A percentile compares a stretch with the other conserved stretches of the same genome.
Conservation (phyloP, 495 filamentous ascomycete genomes). For the Aspergillus leporis region DNA sequence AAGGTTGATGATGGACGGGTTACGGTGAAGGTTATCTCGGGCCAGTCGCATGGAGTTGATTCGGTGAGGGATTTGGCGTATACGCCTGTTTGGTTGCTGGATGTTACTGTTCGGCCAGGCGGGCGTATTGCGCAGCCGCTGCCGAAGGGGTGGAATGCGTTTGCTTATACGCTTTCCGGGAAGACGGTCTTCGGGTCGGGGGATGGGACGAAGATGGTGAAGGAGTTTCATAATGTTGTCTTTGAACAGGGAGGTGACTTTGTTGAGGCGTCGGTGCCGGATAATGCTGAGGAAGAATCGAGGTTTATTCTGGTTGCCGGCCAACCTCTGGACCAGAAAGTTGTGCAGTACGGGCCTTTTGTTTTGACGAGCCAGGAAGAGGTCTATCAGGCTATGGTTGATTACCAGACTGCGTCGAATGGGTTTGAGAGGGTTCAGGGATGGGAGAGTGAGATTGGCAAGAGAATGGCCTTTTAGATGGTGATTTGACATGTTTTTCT, state of each 20-base stretch:
- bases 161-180: slow-evolving; percentile 80
- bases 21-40: slow-evolving; percentile 83
- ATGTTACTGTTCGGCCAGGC: slow-evolving; percentile 80
- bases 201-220: slow-evolving; percentile 56
- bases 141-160: slow-evolving; percentile 85
- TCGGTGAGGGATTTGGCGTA: slow-evolving; percentile 87
- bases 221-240: slow-evolving; percentile 83
- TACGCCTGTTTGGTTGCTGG: slow-evolving; percentile 91
- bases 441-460: slow-evolving; percentile 95
- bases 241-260: slow-evolving; percentile 80
- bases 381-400: slow-evolving; percentile 86
- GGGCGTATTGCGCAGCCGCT: slow-evolving; percentile 71
- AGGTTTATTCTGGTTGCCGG: slow-evolving; percentile 83
- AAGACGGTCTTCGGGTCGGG: slow-evolving; percentile 64
- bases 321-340: slow-evolving; percentile 82
- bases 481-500: background rate
- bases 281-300: slow-evolving; percentile 62
- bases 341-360: slow-evolving; percentile 96
- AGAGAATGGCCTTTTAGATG: slow-evolving; percentile 58
- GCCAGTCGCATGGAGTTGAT: slow-evolving; percentile 79
- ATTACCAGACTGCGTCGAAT: slow-evolving; percentile 81
- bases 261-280: slow-evolving; percentile 67
- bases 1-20: slow-evolving; percentile 71
- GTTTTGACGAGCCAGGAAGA: slow-evolving; percentile 81
- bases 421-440: slow-evolving; percentile 84